Conservation (phyloP, 495 filamentous ascomycete genomes). For the Polyplosphaeria fusca region DNA sequence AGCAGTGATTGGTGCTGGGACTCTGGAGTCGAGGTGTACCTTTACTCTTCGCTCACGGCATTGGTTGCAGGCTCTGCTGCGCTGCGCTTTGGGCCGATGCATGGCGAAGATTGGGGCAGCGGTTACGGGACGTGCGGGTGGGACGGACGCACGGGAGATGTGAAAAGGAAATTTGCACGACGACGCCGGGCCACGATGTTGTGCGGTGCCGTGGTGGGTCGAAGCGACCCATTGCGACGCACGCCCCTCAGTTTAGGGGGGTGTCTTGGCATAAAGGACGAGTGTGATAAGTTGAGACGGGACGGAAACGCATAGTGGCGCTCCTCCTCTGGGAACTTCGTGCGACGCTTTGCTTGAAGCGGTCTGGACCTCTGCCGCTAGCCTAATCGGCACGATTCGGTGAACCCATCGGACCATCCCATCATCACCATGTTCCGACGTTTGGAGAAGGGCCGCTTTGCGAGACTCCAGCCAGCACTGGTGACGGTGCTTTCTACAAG, state of each 20-base stretch:
- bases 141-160: background rate
- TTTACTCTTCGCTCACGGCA: conserved; percentile 27
- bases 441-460: too few species aligned
- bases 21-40: conserved; percentile 1
- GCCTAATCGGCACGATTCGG: too few species aligned
- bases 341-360: too few species aligned
- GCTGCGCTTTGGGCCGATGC: conserved; percentile 24
- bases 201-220: background rate
- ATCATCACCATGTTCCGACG: too few species aligned
- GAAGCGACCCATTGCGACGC: background rate
- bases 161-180: conserved; percentile 24
- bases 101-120: background rate
- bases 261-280: background rate
- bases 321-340: too few species aligned
- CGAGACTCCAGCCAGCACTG: too few species aligned
- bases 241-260: background rate
- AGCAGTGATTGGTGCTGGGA: background rate
- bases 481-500: too few species aligned
- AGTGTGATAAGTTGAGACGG: background rate
- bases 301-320: too few species aligned
- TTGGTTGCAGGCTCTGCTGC: conserved; percentile 24
- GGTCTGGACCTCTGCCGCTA: too few species aligned
- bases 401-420: too few species aligned
- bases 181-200: background rate
- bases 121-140: background rate